Conservation (phyloP, 2,329 filamentous ascomycete species). For the Truncatella angustata region DNA sequence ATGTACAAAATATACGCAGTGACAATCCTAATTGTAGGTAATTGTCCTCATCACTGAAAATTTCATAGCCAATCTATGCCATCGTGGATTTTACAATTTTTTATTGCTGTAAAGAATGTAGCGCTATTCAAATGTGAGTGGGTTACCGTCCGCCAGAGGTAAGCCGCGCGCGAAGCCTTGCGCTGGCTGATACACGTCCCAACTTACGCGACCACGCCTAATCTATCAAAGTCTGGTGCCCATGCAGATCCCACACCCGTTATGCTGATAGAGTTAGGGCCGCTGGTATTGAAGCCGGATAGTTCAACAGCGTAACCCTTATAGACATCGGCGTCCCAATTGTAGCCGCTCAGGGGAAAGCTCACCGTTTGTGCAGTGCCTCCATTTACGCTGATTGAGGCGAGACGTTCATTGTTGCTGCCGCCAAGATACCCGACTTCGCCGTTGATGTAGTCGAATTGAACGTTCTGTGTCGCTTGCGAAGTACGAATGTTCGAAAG, state of each 20-base stretch:
- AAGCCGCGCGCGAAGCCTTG: too few species aligned
- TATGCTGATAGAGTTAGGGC: neutral
- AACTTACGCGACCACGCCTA: neutral
- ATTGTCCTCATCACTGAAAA: too few species aligned
- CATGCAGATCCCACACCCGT: neutral
- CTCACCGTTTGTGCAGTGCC: neutral
- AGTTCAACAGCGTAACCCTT: neutral
- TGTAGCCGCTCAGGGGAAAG: neutral
- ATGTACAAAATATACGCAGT: too few species aligned
- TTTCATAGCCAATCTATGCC: too few species aligned
- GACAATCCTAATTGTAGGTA: too few species aligned
- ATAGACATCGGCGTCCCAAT: neutral
- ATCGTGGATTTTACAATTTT: too few species aligned
- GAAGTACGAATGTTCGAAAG: neutral
- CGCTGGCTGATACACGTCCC: too few species aligned
- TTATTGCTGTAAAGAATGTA: too few species aligned
- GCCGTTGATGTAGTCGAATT: neutral
- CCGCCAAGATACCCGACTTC: neutral
- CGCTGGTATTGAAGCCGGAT: neutral
- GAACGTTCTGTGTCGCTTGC: neutral
- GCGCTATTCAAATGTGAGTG: too few species aligned
- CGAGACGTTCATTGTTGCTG: neutral
- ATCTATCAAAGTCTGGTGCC: neutral
- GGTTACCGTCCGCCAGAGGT: too few species aligned
- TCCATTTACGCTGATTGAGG: neutral